Evolutionary conservation across 2,329 filamentous ascomycete species (phyloP).

Genomic region (Talaromyces sp.): DNA sequence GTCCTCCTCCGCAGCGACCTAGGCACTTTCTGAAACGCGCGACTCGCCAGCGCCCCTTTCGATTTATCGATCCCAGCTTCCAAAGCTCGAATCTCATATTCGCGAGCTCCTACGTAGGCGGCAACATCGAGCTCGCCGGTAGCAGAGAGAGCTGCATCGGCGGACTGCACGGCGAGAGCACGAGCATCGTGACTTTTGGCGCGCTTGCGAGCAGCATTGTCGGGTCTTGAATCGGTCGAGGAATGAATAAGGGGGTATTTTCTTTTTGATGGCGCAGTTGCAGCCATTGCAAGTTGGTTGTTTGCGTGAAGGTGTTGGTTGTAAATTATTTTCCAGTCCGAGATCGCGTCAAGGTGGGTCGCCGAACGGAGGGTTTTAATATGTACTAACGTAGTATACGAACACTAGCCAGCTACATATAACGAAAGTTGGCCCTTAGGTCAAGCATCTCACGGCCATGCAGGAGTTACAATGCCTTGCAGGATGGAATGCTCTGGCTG

Average conservation of each 20-base stretch:
- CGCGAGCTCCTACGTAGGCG: conserved; percentile 76
- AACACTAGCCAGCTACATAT: not conserved
- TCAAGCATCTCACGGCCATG: too few species aligned
- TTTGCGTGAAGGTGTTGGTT: not conserved
- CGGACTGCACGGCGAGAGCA: conserved; percentile 42
- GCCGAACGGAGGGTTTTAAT: too few species aligned
- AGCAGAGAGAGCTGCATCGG: conserved; percentile 49
- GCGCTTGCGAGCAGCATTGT: conserved; percentile 38
- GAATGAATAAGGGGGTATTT: conserved; percentile 24
- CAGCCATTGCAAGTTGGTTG: conserved; percentile 28
- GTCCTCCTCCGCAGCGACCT: conserved; percentile 79
- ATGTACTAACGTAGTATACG: too few species aligned
- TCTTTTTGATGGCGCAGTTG: conserved; percentile 30
- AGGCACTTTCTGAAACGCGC: conserved; percentile 90
- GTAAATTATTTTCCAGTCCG: not conserved
- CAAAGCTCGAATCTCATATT: conserved; percentile 84
- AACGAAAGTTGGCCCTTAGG: not conserved
- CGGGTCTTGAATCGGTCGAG: conserved; percentile 22
- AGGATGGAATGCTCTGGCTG: too few species aligned
- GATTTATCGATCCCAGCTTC: conserved; percentile 77
- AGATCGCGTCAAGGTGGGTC: not conserved
- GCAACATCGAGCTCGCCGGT: conserved; percentile 80
- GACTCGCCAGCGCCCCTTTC: conserved; percentile 59
- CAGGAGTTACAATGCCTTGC: too few species aligned
- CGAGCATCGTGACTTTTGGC: conserved; percentile 44